phyloP scores from a whole-genome alignment of 148 eudicot genomes.

The Camellia lanceoleosa region DNA sequence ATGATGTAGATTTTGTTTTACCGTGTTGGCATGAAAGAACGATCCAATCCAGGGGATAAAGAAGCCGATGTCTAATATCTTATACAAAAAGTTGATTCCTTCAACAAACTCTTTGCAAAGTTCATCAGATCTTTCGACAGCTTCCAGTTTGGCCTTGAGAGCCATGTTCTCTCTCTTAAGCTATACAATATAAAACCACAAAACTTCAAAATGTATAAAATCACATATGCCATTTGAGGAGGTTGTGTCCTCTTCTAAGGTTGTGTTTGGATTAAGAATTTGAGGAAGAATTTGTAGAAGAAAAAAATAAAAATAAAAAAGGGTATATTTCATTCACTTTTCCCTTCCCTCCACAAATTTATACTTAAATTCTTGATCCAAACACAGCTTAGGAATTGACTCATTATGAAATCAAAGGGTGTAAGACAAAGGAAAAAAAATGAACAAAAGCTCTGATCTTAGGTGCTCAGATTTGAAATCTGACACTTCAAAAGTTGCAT shows the following conservation, averaged over 20 bases:
- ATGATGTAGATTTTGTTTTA: background rate
- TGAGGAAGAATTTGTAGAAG: too few species aligned
- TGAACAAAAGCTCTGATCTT: background rate
- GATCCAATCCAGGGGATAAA: constrained; percentile 26
- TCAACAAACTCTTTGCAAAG: background rate
- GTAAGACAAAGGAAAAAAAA: too few species aligned
- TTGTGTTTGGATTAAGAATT: too few species aligned
- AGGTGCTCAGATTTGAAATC: background rate
- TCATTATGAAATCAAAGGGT: background rate
- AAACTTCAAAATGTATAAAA: background rate
- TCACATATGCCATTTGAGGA: too few species aligned
- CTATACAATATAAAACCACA: constrained; percentile 21
- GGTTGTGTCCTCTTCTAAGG: too few species aligned
- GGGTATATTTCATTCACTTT: too few species aligned
- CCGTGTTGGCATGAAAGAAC: constrained; percentile 11
- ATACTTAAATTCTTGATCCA: too few species aligned
- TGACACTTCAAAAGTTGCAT: background rate
- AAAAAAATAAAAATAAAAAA: too few species aligned
- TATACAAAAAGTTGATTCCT: constrained; percentile 19
- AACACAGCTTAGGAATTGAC: background rate
- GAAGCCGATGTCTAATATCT: constrained; percentile 20
- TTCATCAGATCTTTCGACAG: constrained; percentile 22
- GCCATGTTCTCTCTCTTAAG: constrained; percentile 44
- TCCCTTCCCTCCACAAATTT: too few species aligned
- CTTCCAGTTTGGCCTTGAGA: constrained; percentile 38